Conservation (phyloP, 495 filamentous ascomycete species). For the Penicillium maclennaniae region DNA sequence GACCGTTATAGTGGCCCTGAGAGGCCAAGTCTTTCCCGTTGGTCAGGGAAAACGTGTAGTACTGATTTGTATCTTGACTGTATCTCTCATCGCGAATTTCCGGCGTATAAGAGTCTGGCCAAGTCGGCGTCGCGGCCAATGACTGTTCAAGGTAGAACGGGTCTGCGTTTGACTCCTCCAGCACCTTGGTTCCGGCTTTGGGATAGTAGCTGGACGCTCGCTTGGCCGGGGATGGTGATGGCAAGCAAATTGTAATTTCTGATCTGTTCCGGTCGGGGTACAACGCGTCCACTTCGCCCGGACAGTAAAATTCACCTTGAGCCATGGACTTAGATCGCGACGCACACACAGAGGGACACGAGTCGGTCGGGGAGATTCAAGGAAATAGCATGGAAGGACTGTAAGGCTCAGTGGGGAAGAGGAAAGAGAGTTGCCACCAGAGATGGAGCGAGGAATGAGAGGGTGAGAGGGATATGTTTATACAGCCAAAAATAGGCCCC, state of each 20-base stretch:
- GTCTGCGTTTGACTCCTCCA: conserved; percentile 42
- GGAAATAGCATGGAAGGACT: conserved; percentile 7
- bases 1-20: conserved; percentile 11
- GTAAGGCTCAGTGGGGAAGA: background rate
- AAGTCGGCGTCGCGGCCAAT: conserved; percentile 27
- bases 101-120: conserved; percentile 23
- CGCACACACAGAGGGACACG: conserved; percentile 10
- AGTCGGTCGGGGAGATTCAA: background rate
- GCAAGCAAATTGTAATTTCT: conserved; percentile 32
- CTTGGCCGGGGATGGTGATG: conserved; percentile 31
- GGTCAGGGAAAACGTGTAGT: conserved; percentile 36
- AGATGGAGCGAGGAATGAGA: conserved; percentile 17
- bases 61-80: conserved; percentile 31
- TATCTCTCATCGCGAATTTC: conserved; percentile 36
- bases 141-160: conserved; percentile 47
- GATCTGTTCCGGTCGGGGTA: conserved; percentile 34
- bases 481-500: conserved; percentile 33
- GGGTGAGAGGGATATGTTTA: conserved; percentile 43
- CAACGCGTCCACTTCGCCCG: conserved; percentile 36
- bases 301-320: conserved; percentile 32
- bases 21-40: conserved; percentile 15
- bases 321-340: conserved; percentile 41
- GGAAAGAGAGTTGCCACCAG: conserved; percentile 11
- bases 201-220: conserved; percentile 38
- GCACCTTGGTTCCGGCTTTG: conserved; percentile 21